Evolutionary conservation across 73 alveolate genomes (phyloP), one percentile per base, ranked within the genome.

Genomic region (Paramecium caudatum): DNA sequence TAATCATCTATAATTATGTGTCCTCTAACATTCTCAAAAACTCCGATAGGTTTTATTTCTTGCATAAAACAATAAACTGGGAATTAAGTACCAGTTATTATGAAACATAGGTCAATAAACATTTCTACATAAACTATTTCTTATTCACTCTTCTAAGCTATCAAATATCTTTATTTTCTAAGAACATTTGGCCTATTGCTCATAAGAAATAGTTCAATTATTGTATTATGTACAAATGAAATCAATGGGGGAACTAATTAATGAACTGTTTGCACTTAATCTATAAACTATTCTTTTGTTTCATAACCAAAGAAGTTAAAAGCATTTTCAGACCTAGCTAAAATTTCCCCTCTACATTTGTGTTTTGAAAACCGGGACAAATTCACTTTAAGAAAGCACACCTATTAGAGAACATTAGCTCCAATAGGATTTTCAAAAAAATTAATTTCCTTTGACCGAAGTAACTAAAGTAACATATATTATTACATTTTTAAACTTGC

Each of bases 41-140:
- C 12, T 16, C 62, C 88, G 9, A 37, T 8, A 4, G 62, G 69
- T 41, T 45, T 74, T 3, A 74, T 21, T 45, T 74, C 88, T 39
- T 74, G 12, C 47, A 74, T 27, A 16, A 74, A 74, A 21, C 88
- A 74, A 74, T 74, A 74, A 2, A 74, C 65, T 3, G 88, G 88
- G 21, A 74, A 45, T 19, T 74, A 63, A 37, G 88, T 39, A 17
- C 47, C 88, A 1, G 88, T 74, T 15, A 74, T 74, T 5, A 37
- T 27, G 43, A 74, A 74, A 13, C 88, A 74, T 43, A 74, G 43
- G 10, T 74, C 88, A 3, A 74, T 39, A 74, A 74, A 74, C 47
- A 74, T 74, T 10, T 74, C 88, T 9, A 74, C 27, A 21, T n/a
- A 74, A 16, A 74, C 68, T 3, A 74, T 74, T 9, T 74, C 88